Base-by-base conservation (phyloP, 1,139 yeast genomes). In the Blastobotrys illinoisensis region DNA sequence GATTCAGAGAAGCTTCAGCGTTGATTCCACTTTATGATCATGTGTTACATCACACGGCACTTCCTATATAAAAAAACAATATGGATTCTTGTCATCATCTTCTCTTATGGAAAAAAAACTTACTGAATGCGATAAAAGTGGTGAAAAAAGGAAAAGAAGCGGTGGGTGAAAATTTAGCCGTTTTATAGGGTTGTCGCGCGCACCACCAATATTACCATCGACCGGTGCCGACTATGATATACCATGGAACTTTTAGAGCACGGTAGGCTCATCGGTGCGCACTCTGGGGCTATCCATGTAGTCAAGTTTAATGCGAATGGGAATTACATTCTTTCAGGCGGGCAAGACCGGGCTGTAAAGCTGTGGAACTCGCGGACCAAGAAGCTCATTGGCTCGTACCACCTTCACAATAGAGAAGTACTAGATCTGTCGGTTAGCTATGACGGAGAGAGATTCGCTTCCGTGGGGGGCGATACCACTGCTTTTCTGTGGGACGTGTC, bases 381-480 rank as follows among this genome's bases (percentile, higher is more conserved):
- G 13, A 32, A 57, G 14, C 58, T 56, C 28, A 56, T 69, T 43
- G 62, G 66, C 47, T 51, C 61, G 2, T 69, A 67, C 52, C 57
- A 55, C 46, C 54, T 61, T 9, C 74, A 71, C 51, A 69, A 69
- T 9, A 64, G 67, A 49, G 73, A 68, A 50, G 69, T 71, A 9
- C 60, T 70, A 16, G 74, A 66, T 54, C 56, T 71, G 6, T 63
- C 65, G 3, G 64, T 71, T 7, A 51, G 68, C 11, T 56, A 48
- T 11, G 73, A 71, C 51, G 68, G 66, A 51, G 50, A 69, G 23
- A 47, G 28, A 55, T 70, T 72, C 54, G 74, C 66, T 28, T 65
- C 72, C 49, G 67, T 70, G 20, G 74, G 76, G 14, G 73, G 74
- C 5, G 76, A 72, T 53, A 58, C 71, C n/a, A 60, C 65, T 9